phyloP scores from a whole-genome alignment of 2,329 filamentous ascomycete genomes.

The Xylariales sp. region DNA sequence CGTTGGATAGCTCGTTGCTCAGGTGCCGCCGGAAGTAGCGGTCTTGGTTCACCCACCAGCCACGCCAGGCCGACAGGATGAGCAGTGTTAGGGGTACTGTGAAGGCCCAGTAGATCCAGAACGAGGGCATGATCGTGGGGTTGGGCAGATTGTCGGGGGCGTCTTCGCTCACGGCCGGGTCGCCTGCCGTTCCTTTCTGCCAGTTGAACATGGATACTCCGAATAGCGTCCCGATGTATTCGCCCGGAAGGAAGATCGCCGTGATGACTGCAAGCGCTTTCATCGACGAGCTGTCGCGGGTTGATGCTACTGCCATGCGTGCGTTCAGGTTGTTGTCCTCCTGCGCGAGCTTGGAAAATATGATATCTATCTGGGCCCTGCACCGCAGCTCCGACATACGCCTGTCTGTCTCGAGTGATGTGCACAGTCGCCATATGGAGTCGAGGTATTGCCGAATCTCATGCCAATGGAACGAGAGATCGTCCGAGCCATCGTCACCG shows the following conservation, averaged over 20 bases:
- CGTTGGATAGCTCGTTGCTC: slow-evolving; percentile 60
- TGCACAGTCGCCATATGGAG: slow-evolving; percentile 54
- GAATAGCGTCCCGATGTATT: slow-evolving; percentile 60
- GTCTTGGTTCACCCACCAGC: slow-evolving; percentile 61
- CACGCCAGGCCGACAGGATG: slow-evolving; percentile 57
- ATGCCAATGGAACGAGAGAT: slow-evolving; percentile 57
- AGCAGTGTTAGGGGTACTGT: slow-evolving; percentile 57
- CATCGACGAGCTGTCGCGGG: slow-evolving; percentile 65
- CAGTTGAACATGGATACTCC: slow-evolving; percentile 62
- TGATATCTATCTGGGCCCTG: slow-evolving; percentile 60
- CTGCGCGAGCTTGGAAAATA: slow-evolving; percentile 62
- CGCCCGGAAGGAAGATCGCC: slow-evolving; percentile 60
- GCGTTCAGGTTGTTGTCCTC: slow-evolving; percentile 63
- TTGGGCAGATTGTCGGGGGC: slow-evolving; percentile 44
- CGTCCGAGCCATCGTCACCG: slow-evolving; percentile 45
- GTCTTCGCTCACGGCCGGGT: slow-evolving; percentile 51
- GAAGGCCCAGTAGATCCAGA: slow-evolving; percentile 61
- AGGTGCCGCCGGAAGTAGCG: slow-evolving; percentile 59
- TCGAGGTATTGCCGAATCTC: slow-evolving; percentile 61
- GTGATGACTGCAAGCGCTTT: slow-evolving; percentile 61
- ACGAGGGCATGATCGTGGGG: slow-evolving; percentile 54
- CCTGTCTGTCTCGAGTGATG: slow-evolving; percentile 58
- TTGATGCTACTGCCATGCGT: slow-evolving; percentile 79
- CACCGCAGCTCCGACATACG: slow-evolving; percentile 60
- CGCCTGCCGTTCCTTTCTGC: slow-evolving; percentile 46